phyloP scores from a whole-genome alignment of 1,284 basidiomycete species.

The Cutaneotrichosporon mucoides region DNA sequence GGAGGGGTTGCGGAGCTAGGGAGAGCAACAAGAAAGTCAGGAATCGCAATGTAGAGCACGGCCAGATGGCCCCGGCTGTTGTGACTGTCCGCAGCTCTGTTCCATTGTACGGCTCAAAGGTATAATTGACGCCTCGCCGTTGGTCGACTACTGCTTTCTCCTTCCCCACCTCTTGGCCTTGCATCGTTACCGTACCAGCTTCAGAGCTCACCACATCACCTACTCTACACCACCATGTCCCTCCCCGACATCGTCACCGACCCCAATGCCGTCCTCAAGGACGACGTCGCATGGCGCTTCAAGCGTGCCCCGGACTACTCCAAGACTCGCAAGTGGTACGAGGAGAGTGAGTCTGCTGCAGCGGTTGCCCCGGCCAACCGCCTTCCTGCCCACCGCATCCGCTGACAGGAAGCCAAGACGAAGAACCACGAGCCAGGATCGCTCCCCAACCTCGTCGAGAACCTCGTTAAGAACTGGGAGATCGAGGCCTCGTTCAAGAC shows the following conservation, averaged over 20 bases:
- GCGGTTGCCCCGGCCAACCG: too few species aligned
- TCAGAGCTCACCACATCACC: too few species aligned
- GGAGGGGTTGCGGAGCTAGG: too few species aligned
- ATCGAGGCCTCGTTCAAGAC: constrained; percentile 22
- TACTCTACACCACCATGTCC: background rate
- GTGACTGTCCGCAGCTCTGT: too few species aligned
- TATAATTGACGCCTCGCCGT: too few species aligned
- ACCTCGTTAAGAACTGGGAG: constrained; percentile 23
- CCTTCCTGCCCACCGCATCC: background rate
- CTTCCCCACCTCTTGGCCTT: background rate
- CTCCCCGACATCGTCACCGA: constrained; percentile 17
- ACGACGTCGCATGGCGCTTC: constrained; percentile 16
- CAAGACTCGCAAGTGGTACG: constrained; percentile 14
- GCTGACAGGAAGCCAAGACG: constrained; percentile 9
- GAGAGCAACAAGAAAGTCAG: too few species aligned
- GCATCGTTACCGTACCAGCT: too few species aligned
- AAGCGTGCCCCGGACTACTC: constrained; percentile 14
- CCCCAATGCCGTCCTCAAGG: constrained; percentile 18
- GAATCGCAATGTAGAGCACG: too few species aligned
- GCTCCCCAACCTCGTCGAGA: constrained; percentile 16
- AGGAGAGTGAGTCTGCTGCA: constrained; percentile 10
- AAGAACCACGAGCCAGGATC: constrained; percentile 12
- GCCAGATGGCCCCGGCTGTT: too few species aligned
- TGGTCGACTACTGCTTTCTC: too few species aligned
- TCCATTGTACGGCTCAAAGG: too few species aligned